These are phyloP conservation scores for Paracoccidioides brasiliensis DNA, from an alignment of 2,329 filamentous ascomycete species.

Conservation along the genomic window DNA sequence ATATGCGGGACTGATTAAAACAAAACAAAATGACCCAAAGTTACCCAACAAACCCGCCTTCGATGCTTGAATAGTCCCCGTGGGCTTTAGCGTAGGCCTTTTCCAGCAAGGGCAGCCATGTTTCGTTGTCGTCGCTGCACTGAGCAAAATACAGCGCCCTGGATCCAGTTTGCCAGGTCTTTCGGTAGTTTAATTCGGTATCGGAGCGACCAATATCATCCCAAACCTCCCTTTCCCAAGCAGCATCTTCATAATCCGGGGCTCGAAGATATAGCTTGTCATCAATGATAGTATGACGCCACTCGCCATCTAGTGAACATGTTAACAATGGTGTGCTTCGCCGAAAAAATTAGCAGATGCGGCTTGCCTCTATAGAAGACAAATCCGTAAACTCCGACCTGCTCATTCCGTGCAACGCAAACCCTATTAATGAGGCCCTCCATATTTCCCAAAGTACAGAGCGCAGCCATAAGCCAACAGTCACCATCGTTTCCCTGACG, in stretches of 20 bases:
- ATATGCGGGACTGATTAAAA: neutral
- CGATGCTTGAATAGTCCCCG: conserved; percentile 62
- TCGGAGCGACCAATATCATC: conserved; percentile 63
- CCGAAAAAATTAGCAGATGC: neutral
- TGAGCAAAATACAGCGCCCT: conserved; percentile 67
- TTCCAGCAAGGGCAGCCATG: conserved; percentile 67
- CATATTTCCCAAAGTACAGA: conserved; percentile 66
- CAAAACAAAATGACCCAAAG: conserved; percentile 9
- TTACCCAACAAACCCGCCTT: conserved; percentile 57
- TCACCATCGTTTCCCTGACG: conserved; percentile 67
- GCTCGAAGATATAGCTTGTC: conserved; percentile 79
- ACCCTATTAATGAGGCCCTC: conserved; percentile 56
- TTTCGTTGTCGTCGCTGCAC: conserved; percentile 63
- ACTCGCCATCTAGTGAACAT: conserved; percentile 56
- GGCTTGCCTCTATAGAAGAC: conserved; percentile 58
- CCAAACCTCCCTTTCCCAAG: conserved; percentile 59
- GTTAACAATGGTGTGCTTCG: neutral
- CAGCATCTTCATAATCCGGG: conserved; percentile 67
- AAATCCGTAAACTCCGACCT: conserved; percentile 71
- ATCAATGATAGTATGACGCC: conserved; percentile 83
- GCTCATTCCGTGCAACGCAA: conserved; percentile 59
- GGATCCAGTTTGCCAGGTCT: conserved; percentile 60
- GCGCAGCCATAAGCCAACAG: conserved; percentile 73
- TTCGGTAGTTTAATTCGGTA: conserved; percentile 57
- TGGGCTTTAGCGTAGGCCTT: conserved; percentile 80